A percentile compares a stretch with the other conserved stretches of the same genome.
These are phyloP conservation scores for Capsicum baccatum DNA, from an alignment of 257 asterid species.

Conservation along the genomic window DNA sequence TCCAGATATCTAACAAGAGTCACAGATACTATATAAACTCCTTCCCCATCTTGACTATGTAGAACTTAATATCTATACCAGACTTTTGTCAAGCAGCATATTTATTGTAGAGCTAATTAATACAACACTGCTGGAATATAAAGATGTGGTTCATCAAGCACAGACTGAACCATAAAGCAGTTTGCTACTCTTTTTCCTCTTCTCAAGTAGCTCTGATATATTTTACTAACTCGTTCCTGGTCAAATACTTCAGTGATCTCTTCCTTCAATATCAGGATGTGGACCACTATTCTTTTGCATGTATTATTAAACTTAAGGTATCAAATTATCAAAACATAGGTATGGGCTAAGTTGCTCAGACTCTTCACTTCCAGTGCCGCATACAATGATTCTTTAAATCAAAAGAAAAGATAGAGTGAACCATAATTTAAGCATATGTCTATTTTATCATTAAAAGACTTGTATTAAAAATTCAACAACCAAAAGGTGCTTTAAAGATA, in stretches of 20 bases:
- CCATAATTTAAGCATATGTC: not conserved
- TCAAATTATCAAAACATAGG: conserved; percentile 15
- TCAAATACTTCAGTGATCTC: not conserved
- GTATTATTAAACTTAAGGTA: conserved; percentile 12
- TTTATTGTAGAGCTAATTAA: not conserved
- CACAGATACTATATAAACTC: not conserved
- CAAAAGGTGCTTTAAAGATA: not conserved
- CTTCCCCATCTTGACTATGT: conserved; percentile 2
- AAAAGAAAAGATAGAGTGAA: not conserved
- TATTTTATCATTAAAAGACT: not conserved
- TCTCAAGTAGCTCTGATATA: conserved; percentile 17
- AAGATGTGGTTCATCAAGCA: not conserved
- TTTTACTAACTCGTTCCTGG: not conserved
- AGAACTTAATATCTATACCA: not conserved
- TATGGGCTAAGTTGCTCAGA: not conserved
- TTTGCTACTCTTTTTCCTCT: conserved; percentile 1
- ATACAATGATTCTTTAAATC: not conserved
- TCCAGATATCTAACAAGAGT: not conserved
- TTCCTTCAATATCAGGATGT: conserved; percentile 11
- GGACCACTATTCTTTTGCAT: conserved; percentile 12
- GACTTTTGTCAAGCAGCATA: conserved; percentile 4
- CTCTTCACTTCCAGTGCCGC: not conserved
- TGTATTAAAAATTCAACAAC: not conserved
- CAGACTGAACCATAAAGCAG: not conserved
- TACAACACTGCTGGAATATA: not conserved